Evolutionary conservation across 2,329 filamentous ascomycete species (phyloP).

Genomic region (Bipolaris bicolor): DNA sequence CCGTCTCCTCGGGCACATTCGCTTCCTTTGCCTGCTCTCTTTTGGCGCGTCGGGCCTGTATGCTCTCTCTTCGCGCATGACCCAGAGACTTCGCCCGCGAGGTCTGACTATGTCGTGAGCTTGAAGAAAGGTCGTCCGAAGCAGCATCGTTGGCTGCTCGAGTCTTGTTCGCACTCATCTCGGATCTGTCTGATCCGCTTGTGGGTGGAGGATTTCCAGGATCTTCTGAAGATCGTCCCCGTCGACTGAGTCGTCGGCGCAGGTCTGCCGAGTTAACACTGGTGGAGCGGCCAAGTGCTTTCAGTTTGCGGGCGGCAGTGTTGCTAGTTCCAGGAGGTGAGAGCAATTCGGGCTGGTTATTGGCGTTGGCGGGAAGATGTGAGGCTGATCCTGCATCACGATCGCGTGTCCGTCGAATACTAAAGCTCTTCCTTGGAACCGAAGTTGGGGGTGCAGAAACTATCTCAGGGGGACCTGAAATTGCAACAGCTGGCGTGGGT

Average conservation of each 20-base stretch:
- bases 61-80: slow-evolving; percentile 87
- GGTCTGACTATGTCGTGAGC: slow-evolving; percentile 39
- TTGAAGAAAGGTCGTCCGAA: slow-evolving; percentile 55
- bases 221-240: slow-evolving; percentile 61
- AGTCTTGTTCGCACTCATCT: slow-evolving; percentile 53
- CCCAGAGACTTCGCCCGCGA: slow-evolving; percentile 82
- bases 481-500: slow-evolving; percentile 76
- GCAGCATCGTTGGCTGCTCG: slow-evolving; percentile 58
- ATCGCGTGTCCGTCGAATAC: slow-evolving; percentile 70
- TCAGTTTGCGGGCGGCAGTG: slow-evolving; percentile 63
- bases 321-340: slow-evolving; percentile 69
- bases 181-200: slow-evolving; percentile 80
- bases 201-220: slow-evolving; percentile 71
- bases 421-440: slow-evolving; percentile 84
- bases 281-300: slow-evolving; percentile 81
- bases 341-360: slow-evolving; percentile 78
- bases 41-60: slow-evolving; percentile 80
- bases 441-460: slow-evolving; percentile 60
- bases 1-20: slow-evolving; percentile 89
- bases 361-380: slow-evolving; percentile 58
- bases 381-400: slow-evolving; percentile 58
- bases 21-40: slow-evolving; percentile 75
- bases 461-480: slow-evolving; percentile 75
- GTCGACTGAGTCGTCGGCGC: slow-evolving; percentile 66
- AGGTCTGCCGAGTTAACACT: slow-evolving; percentile 91